Evolutionary conservation across 179 eudicot genomes (phyloP).

Genomic region (Beta corolliflora): DNA sequence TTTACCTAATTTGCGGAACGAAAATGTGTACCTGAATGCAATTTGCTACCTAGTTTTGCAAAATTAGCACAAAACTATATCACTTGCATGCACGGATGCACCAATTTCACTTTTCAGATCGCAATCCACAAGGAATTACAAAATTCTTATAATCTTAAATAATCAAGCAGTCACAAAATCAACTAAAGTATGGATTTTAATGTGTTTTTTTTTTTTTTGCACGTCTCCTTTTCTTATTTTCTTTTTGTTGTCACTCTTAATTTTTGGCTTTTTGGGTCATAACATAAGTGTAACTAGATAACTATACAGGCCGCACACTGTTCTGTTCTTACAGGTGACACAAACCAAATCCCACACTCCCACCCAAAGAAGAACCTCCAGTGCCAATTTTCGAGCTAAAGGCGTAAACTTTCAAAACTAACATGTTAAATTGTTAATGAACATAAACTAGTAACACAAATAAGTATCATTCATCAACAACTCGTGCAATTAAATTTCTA

Average conservation of each 20-base stretch:
- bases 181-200: too few species aligned
- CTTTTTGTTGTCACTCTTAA: neutral
- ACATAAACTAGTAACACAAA: neutral
- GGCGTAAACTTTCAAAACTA: constrained; percentile 5
- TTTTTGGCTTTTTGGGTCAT: neutral
- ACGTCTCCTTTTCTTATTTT: neutral
- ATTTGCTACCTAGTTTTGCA: too few species aligned
- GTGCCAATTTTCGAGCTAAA: constrained; percentile 14
- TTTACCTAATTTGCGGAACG: too few species aligned
- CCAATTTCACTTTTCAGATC: too few species aligned
- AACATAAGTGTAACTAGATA: neutral
- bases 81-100: too few species aligned
- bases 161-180: neutral
- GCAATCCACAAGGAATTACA: neutral
- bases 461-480: neutral
- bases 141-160: neutral
- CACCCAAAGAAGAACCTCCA: neutral
- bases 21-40: too few species aligned
- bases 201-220: too few species aligned
- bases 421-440: neutral
- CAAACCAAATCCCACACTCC: neutral
- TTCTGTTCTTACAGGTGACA: neutral
- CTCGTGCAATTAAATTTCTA: constrained; percentile 7
- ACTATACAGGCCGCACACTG: constrained; percentile 1
- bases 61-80: too few species aligned